Conservation (phyloP, 2,329 filamentous ascomycete genomes). For the Rugonectria rugulosa region DNA sequence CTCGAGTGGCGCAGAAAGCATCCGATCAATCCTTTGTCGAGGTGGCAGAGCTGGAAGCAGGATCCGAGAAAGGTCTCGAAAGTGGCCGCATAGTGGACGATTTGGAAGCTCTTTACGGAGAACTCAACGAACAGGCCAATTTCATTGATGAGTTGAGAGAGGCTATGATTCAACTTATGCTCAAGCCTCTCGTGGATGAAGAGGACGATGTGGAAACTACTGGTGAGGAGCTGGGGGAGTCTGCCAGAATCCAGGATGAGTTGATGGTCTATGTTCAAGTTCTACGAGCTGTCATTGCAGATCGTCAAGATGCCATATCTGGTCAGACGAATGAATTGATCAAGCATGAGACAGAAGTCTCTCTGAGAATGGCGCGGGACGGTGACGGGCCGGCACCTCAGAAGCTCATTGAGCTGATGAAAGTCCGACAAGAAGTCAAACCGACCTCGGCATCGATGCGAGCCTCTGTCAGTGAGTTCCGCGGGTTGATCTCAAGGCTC, state of each 20-base stretch:
- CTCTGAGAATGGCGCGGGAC: slow-evolving; percentile 65
- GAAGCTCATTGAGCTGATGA: slow-evolving; percentile 61
- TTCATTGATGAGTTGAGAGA: slow-evolving; percentile 79
- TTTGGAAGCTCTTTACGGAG: slow-evolving; percentile 68
- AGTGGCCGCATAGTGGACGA: slow-evolving; percentile 70
- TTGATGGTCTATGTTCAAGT: slow-evolving; percentile 86
- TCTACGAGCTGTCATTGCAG: slow-evolving; percentile 77
- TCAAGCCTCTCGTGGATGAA: slow-evolving; percentile 82
- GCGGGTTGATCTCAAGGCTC: slow-evolving; percentile 68
- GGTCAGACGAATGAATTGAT: slow-evolving; percentile 80
- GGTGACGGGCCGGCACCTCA: slow-evolving; percentile 76
- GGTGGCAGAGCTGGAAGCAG: slow-evolving; percentile 65
- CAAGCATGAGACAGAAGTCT: slow-evolving; percentile 73
- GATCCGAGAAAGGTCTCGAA: slow-evolving; percentile 73
- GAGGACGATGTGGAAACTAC: slow-evolving; percentile 77
- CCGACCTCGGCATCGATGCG: slow-evolving; percentile 71
- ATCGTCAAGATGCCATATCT: slow-evolving; percentile 78
- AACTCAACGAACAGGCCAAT: slow-evolving; percentile 76
- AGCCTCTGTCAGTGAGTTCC: slow-evolving; percentile 73
- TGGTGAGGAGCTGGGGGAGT: slow-evolving; percentile 89
- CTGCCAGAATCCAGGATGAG: slow-evolving; percentile 86
- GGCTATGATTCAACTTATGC: slow-evolving; percentile 73
- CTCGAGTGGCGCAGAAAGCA: slow-evolving; percentile 62
- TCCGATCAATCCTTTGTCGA: slow-evolving; percentile 63
- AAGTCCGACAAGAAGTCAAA: slow-evolving; percentile 55